Percentiles rank a stretch among this genome's conserved stretches.
Conservation (phyloP, 1,284 basidiomycete species). For the Phylloboletellus chloephorus region DNA sequence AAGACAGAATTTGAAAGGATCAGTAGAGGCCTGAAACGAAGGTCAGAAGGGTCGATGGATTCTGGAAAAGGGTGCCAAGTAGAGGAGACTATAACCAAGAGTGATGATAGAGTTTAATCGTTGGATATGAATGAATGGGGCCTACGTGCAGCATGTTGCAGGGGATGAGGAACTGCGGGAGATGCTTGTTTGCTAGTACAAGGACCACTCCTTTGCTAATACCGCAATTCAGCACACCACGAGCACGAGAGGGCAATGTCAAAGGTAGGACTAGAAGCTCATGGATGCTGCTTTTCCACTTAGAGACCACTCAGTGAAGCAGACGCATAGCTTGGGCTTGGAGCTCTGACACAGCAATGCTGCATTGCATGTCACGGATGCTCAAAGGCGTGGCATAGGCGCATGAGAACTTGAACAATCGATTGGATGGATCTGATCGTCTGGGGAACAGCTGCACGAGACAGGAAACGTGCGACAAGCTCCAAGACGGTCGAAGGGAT, state of each 20-base stretch:
- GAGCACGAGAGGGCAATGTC: constrained; percentile 20
- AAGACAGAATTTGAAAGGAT: constrained; percentile 10
- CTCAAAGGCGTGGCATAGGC: constrained; percentile 9
- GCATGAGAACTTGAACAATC: background rate
- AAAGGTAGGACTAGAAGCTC: constrained; percentile 26
- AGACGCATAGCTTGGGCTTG: constrained; percentile 3
- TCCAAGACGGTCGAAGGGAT: too few relatives aligned
- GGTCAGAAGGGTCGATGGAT: constrained; percentile 9
- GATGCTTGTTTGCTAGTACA: constrained; percentile 14
- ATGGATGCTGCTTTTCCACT: constrained; percentile 30
- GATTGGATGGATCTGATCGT: constrained; percentile 20
- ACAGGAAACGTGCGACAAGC: constrained; percentile 3
- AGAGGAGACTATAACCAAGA: constrained; percentile 5
- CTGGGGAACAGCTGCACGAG: constrained; percentile 2
- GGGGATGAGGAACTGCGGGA: too few relatives aligned
- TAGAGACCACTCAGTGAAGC: constrained; percentile 20
- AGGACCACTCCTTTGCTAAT: constrained; percentile 12
- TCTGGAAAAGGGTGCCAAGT: constrained; percentile 5
- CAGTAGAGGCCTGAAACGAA: constrained; percentile 2
- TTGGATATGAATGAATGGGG: constrained; percentile 22
- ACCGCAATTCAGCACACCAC: constrained; percentile 9
- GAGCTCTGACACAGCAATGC: constrained; percentile 8
- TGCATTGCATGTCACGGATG: constrained; percentile 13
- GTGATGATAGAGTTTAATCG: constrained; percentile 26
- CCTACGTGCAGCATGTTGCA: constrained; percentile 8